Base-by-base conservation (phyloP, 129 eudicot species). In the Lactuca sativa region DNA sequence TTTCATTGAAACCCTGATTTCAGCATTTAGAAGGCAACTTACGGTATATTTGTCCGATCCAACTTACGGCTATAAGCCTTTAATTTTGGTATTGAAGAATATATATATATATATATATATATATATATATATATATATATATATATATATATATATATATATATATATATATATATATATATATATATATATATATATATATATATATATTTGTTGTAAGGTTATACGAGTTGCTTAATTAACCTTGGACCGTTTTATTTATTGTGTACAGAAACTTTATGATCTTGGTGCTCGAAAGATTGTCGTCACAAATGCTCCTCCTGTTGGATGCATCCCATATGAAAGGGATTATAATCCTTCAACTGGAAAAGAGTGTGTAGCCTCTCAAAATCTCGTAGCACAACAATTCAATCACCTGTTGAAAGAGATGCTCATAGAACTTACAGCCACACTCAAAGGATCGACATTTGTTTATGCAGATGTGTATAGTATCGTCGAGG, bases 1-100 rank as follows among this genome's bases (percentile, higher is more conserved):
- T 7, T 90, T 90, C 64, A 83, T 86, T 1, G 80, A 37, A 54
- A 49, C 78, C 74, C 13, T 86, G 86, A 82, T 90, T 48, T 81
- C 91, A 13, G 68, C 73, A 17, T 68, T 68, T 54, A 72, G 14
- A 61, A 49, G 9, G 7, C 77, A 61, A 51, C 77, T 72, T 13
- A 72, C 15, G 77, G 77, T 72, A 72, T 14, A 33, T 9, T 61
- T 60, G 60, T 38, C 36, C 14, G 15, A 68, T 49, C 36, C 12
- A 25, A 57, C 37, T 59, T 33, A 36, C 4, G 12, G 21, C 21
- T 18, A 18, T 18, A 18, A 18, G 21, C 21, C 21, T n/a, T n/a
- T n/a, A n/a, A n/a, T 18, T 18, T 18, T 18, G 21, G 21, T 18
- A 18, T 18, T 18, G 1, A 18, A 18, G 21, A 18, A 18, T 18